These are phyloP conservation scores for Plasmodium gaboni DNA, from an alignment of 169 alveolate genomes.

Conservation along the genomic window DNA sequence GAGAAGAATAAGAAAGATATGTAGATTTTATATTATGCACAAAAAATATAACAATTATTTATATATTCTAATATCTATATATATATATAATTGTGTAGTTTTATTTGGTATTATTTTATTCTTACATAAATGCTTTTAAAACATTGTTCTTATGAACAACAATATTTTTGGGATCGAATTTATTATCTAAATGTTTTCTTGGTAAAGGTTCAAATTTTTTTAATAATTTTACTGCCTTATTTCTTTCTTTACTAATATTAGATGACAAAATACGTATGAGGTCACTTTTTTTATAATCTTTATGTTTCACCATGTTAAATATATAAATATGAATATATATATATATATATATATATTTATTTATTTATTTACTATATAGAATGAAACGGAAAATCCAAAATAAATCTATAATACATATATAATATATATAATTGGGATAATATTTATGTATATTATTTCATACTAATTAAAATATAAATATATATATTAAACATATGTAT, in stretches of 20 bases:
- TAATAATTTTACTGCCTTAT: conserved; percentile 82
- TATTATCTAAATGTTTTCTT: conserved; percentile 82
- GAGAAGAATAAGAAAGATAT: conserved; percentile 2
- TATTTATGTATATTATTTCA: no score
- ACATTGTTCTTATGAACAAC: conserved; percentile 80
- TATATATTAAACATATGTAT: no score
- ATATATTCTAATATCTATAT: neutral
- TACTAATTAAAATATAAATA: no score
- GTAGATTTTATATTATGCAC: neutral
- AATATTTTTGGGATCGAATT: conserved; percentile 81
- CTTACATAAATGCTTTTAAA: conserved; percentile 81
- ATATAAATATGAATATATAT: neutral
- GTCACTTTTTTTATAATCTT: conserved; percentile 83
- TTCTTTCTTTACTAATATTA: conserved; percentile 81
- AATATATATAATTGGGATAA: no score
- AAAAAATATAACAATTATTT: neutral
- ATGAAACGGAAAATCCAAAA: no score
- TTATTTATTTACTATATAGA: no score
- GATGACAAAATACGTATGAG: conserved; percentile 80
- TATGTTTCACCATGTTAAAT: conserved; percentile 80
- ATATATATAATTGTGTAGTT: neutral
- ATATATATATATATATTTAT: no score
- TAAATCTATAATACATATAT: no score
- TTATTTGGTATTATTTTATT: neutral
- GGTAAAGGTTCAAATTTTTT: conserved; percentile 87